Percentiles rank a stretch among this genome's conserved stretches.
Evolutionary conservation across 176 grass and related monocot genomes (phyloP).

Genomic region (Thinopyrum elongatum): DNA sequence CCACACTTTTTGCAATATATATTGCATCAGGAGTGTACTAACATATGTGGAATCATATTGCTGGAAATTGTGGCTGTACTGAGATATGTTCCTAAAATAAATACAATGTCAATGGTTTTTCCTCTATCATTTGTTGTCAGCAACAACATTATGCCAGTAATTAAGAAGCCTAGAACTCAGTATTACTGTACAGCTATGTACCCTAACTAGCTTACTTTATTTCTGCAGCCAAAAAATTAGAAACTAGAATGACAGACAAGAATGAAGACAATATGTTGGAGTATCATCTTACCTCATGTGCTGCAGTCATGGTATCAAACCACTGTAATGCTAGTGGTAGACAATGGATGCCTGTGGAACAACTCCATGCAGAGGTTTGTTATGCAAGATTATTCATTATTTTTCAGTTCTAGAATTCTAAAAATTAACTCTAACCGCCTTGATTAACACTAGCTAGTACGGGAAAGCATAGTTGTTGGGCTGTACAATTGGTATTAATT

Average conservation of each 20-base stretch:
- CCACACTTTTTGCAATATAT: neutral
- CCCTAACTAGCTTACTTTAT: neutral
- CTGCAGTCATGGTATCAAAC: conserved; percentile 38
- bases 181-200: neutral
- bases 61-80: neutral
- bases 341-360: conserved; percentile 41
- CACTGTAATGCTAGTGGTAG: conserved; percentile 27
- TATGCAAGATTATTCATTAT: conserved; percentile 15
- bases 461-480: neutral
- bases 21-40: neutral
- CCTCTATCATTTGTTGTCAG: neutral
- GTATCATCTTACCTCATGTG: conserved; percentile 42
- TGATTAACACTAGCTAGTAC: neutral
- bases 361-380: conserved; percentile 65
- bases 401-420: neutral
- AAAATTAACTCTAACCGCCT: neutral
- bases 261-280: conserved; percentile 39
- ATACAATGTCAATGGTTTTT: neutral
- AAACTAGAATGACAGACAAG: conserved; percentile 35
- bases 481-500: neutral
- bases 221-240: conserved; percentile 25
- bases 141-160: neutral
- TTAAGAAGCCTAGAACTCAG: neutral
- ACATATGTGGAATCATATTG: neutral
- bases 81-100: neutral